A percentile compares a stretch with the other conserved stretches of the same genome.
Conservation (phyloP, 306 rosid genomes). For the Cucumis cinereus region DNA sequence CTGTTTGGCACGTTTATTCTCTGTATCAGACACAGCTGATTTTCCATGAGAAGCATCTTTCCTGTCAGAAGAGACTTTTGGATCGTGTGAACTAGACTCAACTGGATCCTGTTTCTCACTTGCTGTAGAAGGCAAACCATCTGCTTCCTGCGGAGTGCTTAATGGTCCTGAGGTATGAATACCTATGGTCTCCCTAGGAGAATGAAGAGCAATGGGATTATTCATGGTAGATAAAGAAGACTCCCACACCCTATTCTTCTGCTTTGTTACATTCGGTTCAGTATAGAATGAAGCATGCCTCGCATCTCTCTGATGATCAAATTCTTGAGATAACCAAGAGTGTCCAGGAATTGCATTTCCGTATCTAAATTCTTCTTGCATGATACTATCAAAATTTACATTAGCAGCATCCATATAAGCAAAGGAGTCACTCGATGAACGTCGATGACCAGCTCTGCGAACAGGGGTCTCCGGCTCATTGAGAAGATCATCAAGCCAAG, state of each 20-base stretch:
- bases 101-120: slow-evolving; percentile 40
- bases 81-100: slow-evolving; percentile 56
- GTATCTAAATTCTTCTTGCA: slow-evolving; percentile 53
- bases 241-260: slow-evolving; percentile 71
- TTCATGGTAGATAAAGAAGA: slow-evolving; percentile 33
- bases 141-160: slow-evolving; percentile 49
- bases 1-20: slow-evolving; percentile 97
- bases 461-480: slow-evolving; percentile 96
- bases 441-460: slow-evolving; percentile 87
- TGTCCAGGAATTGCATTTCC: slow-evolving; percentile 32
- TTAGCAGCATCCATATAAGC: slow-evolving; percentile 57
- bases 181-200: slow-evolving; percentile 43
- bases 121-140: slow-evolving; percentile 38
- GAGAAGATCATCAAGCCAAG: slow-evolving; percentile 99
- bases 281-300: slow-evolving; percentile 46
- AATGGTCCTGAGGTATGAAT: slow-evolving; percentile 53
- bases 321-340: slow-evolving; percentile 70
- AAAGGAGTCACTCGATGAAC: slow-evolving; percentile 97
- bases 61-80: slow-evolving; percentile 43
- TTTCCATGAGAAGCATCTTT: slow-evolving; percentile 52
- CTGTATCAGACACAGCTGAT: slow-evolving; percentile 60
- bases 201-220: slow-evolving; percentile 32
- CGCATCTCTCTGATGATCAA: slow-evolving; percentile 64
- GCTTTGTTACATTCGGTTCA: slow-evolving; percentile 48
- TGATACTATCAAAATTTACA: slow-evolving; percentile 29